phyloP scores from a whole-genome alignment of 2,329 filamentous ascomycete genomes.

The Simplicillium sp. region DNA sequence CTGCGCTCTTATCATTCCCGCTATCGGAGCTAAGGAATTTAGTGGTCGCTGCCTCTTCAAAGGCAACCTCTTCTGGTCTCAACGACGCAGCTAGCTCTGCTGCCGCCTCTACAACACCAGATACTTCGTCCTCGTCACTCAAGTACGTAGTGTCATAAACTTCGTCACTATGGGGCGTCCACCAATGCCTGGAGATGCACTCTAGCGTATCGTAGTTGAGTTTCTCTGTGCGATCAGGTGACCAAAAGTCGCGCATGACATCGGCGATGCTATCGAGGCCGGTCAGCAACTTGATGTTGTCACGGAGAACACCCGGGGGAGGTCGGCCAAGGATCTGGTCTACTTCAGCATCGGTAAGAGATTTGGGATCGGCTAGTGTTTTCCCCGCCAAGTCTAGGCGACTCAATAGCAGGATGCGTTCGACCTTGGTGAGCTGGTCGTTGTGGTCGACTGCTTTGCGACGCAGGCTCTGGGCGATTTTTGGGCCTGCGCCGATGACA shows the following conservation, averaged over 20 bases:
- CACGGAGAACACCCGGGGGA: constrained; percentile 3
- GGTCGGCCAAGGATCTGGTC: constrained; percentile 9
- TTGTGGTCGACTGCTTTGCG: constrained; percentile 9
- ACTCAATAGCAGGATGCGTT: constrained; percentile 9
- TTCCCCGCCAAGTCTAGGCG: constrained; percentile 9
- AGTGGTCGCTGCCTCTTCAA: background rate
- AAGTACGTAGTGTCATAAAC: background rate
- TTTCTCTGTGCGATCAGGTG: constrained; percentile 2
- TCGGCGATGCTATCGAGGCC: constrained; percentile 2
- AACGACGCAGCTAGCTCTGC: background rate
- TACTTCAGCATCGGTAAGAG: constrained; percentile 5
- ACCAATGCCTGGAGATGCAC: constrained; percentile 1
- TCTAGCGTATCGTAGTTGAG: constrained; percentile 2
- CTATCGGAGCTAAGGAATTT: background rate
- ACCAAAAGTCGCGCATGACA: constrained; percentile 1
- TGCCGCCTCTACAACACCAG: background rate
- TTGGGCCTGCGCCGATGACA: too few species aligned
- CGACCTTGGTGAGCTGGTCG: constrained; percentile 8
- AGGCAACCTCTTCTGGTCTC: background rate
- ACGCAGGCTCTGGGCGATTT: constrained; percentile 6
- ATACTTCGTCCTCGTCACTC: background rate
- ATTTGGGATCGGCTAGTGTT: constrained; percentile 7
- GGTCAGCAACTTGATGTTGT: constrained; percentile 3
- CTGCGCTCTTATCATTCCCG: too few species aligned
- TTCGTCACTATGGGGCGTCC: constrained; percentile 2